Percentiles rank a stretch among this genome's conserved stretches.
Evolutionary conservation across 805 yeast genomes (phyloP).

Genomic region (Candida nemodendra): DNA sequence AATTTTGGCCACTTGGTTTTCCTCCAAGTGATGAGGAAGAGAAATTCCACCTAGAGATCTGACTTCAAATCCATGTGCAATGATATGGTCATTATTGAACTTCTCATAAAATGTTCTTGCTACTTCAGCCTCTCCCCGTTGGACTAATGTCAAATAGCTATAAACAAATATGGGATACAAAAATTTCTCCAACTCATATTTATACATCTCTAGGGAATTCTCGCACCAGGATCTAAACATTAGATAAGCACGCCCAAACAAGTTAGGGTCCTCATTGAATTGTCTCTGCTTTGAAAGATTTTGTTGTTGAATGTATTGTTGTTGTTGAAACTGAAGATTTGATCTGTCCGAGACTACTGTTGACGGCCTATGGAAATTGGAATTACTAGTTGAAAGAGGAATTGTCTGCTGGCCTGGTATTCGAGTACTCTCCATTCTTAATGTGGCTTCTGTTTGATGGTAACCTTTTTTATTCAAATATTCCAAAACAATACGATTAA

Average conservation of each 20-base stretch:
- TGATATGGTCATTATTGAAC: constrained; percentile 68
- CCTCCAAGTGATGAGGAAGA: constrained; percentile 75
- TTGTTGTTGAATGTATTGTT: constrained; percentile 26
- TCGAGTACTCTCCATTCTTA: constrained; percentile 79
- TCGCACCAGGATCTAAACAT: constrained; percentile 87
- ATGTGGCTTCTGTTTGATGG: constrained; percentile 89
- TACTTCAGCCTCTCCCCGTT: constrained; percentile 54
- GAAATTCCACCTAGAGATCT: constrained; percentile 70
- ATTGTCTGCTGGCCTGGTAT: constrained; percentile 50
- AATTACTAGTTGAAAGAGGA: constrained; percentile 48
- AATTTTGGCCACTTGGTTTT: constrained; percentile 76
- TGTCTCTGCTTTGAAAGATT: constrained; percentile 34
- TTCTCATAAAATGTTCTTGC: constrained; percentile 77
- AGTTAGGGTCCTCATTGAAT: constrained; percentile 59
- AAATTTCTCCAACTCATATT: constrained; percentile 79
- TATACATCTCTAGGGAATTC: constrained; percentile 85
- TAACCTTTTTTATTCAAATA: constrained; percentile 92
- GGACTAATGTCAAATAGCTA: constrained; percentile 74
- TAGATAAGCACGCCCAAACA: constrained; percentile 76
- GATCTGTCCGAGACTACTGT: constrained; percentile 36
- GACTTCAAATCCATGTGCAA: constrained; percentile 77
- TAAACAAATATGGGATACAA: constrained; percentile 93
- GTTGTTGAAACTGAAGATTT: constrained; percentile 33
- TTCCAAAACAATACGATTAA: constrained; percentile 89
- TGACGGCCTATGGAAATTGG: constrained; percentile 30